Conservation (phyloP, 2,329 filamentous ascomycete genomes). For the Talaromyces amestolkiae region DNA sequence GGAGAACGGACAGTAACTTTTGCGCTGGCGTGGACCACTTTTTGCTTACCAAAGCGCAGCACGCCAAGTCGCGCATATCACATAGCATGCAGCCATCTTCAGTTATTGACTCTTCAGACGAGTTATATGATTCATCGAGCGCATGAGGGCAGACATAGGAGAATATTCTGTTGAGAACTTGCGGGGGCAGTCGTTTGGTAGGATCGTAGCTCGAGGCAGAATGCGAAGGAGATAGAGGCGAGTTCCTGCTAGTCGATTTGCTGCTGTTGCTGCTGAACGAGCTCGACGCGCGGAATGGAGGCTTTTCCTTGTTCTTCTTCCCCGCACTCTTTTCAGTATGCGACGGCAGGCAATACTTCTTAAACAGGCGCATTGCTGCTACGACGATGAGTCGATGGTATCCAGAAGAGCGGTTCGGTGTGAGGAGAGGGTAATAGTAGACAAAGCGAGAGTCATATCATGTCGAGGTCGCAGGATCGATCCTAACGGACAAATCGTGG, state of each 20-base stretch:
- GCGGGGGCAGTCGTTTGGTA: conserved; percentile 59
- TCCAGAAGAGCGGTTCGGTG: background rate
- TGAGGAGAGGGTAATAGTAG: background rate
- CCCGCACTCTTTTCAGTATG: conserved; percentile 6
- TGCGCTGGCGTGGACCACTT: conserved; percentile 65
- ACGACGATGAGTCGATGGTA: background rate
- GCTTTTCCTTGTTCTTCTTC: conserved; percentile 6
- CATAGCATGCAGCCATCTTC: conserved; percentile 89
- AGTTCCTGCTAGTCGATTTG: background rate
- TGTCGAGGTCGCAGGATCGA: background rate
- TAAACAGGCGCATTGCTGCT: conserved; percentile 12
- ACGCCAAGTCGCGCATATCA: conserved; percentile 81
- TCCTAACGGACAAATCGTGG: background rate
- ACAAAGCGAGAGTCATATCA: background rate
- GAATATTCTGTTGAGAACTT: conserved; percentile 76
- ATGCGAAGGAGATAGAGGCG: background rate
- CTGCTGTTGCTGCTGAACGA: background rate
- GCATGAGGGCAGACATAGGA: conserved; percentile 79
- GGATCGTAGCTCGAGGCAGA: conserved; percentile 25
- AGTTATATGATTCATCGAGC: conserved; percentile 72
- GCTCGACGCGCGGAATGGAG: background rate
- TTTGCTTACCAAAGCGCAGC: conserved; percentile 71
- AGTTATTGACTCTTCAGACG: conserved; percentile 74
- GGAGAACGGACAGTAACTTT: conserved; percentile 59
- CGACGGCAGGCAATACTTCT: conserved; percentile 8